These are phyloP conservation scores for Candida hungchunana DNA, from an alignment of 805 yeast genomes.

Conservation along the genomic window DNA sequence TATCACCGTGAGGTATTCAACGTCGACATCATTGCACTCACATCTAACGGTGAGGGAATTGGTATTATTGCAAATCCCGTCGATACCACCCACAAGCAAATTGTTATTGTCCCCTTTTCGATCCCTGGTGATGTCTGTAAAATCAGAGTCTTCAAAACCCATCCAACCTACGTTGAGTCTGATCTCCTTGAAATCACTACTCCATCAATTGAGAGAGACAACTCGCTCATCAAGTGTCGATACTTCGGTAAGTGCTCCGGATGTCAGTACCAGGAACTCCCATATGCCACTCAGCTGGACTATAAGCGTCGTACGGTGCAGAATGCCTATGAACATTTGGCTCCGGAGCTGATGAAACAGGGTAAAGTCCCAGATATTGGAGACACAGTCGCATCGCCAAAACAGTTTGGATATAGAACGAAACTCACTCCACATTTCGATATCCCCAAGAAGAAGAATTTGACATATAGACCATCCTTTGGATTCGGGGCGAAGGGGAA, in stretches of 20 bases:
- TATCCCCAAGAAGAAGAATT: constrained; percentile 52
- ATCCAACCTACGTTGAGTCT: constrained; percentile 67
- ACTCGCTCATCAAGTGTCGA: constrained; percentile 61
- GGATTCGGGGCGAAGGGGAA: constrained; percentile 90
- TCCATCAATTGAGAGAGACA: constrained; percentile 43
- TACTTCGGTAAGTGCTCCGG: constrained; percentile 95
- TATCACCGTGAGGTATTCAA: constrained; percentile 58
- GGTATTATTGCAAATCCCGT: constrained; percentile 65
- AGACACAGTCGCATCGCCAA: constrained; percentile 71
- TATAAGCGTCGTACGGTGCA: constrained; percentile 70
- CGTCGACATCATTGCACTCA: constrained; percentile 52
- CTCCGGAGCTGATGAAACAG: constrained; percentile 45
- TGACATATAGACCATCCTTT: constrained; percentile 55
- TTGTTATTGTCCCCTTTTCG: constrained; percentile 81
- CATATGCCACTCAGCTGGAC: constrained; percentile 66
- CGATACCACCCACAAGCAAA: constrained; percentile 40
- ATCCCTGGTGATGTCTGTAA: constrained; percentile 79
- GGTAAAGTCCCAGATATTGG: constrained; percentile 55
- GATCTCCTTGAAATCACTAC: constrained; percentile 57
- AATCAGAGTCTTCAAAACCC: constrained; percentile 72
- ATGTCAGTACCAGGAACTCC: constrained; percentile 83
- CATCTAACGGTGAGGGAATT: constrained; percentile 87
- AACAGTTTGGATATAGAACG: constrained; percentile 75
- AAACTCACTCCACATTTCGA: constrained; percentile 96
- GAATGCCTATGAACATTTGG: constrained; percentile 78